Evolutionary conservation across 345 rosid genomes (phyloP).

Genomic region (Dimocarpus longan): DNA sequence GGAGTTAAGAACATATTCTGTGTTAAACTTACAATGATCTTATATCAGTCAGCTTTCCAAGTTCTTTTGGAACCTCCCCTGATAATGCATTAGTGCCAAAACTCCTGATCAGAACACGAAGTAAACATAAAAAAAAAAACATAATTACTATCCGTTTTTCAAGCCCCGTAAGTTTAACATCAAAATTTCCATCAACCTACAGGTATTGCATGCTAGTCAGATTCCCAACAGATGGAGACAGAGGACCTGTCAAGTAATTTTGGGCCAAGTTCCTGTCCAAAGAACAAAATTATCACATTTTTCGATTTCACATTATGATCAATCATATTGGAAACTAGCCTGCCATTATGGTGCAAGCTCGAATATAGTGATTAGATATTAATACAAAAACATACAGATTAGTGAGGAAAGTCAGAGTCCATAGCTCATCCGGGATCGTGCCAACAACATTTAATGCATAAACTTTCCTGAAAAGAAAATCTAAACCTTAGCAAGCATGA

Average conservation of each 20-base stretch:
- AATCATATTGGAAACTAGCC: not conserved
- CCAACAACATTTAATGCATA: constrained; percentile 38
- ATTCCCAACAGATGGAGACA: constrained; percentile 53
- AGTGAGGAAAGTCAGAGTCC: constrained; percentile 47
- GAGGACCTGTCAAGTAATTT: constrained; percentile 53
- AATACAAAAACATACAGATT: constrained; percentile 41
- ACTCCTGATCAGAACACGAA: constrained; percentile 33
- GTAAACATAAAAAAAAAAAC: constrained; percentile 1
- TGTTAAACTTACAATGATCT: constrained; percentile 47
- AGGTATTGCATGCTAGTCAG: constrained; percentile 60
- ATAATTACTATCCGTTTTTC: not conserved
- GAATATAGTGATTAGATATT: not conserved
- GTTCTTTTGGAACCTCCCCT: constrained; percentile 69
- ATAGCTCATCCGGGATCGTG: constrained; percentile 52
- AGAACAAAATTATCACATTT: not conserved
- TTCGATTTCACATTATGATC: not conserved
- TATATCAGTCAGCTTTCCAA: constrained; percentile 60
- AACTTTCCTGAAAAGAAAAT: constrained; percentile 40
- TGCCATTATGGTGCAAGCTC: not conserved
- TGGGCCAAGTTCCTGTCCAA: constrained; percentile 46
- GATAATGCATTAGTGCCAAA: constrained; percentile 56
- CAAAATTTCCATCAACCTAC: constrained; percentile 34
- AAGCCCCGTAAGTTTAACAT: not conserved
- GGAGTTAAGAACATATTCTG: not conserved
- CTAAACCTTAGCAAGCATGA: not conserved